Conservation (phyloP, 1,284 basidiomycete genomes). For the Athelia sp. region DNA sequence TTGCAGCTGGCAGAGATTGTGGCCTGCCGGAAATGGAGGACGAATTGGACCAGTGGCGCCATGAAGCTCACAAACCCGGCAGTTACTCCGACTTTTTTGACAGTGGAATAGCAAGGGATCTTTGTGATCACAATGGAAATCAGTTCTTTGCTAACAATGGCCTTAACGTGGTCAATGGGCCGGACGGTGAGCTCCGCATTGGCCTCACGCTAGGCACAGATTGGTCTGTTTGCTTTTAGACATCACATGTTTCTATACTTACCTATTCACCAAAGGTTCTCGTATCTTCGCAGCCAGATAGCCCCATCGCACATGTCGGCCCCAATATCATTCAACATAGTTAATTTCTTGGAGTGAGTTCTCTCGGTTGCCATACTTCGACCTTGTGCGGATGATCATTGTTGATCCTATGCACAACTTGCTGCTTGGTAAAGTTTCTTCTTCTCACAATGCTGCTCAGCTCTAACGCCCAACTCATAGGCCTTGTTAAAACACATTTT, state of each 20-base stretch:
- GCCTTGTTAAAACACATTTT: background rate
- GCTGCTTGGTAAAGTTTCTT: background rate
- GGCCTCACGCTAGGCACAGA: background rate
- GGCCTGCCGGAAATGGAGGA: background rate
- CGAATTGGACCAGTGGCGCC: background rate
- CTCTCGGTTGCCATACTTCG: background rate
- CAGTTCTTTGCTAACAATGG: background rate
- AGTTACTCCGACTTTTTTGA: background rate
- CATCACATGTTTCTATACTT: background rate
- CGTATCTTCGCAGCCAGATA: background rate
- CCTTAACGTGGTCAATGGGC: background rate
- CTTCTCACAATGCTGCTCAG: background rate
- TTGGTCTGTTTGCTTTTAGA: background rate
- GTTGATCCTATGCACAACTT: background rate
- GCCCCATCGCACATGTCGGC: background rate
- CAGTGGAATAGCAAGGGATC: background rate
- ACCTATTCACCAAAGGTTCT: background rate
- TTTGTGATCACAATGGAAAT: background rate
- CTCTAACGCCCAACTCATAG: background rate
- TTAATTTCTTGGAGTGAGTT: background rate
- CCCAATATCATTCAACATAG: background rate
- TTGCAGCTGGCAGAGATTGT: constrained; percentile 5
- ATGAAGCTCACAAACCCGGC: background rate
- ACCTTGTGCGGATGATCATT: background rate
- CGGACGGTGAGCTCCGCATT: background rate